These are phyloP conservation scores for Tolypocladium nubicola DNA, from an alignment of 2,329 filamentous ascomycete genomes.

Conservation along the genomic window DNA sequence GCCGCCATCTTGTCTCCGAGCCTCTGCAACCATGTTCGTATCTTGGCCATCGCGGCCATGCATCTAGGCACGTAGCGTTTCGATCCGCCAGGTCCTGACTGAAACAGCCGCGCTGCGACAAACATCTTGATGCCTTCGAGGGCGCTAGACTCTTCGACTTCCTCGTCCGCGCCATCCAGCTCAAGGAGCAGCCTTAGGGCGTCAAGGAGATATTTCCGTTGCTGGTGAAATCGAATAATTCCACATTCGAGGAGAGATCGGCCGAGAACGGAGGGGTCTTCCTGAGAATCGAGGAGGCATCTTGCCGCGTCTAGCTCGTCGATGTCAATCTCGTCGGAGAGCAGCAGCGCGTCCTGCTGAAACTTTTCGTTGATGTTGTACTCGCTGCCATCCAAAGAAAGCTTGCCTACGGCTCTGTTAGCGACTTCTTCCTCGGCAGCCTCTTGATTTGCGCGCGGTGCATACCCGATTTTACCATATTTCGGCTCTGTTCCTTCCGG, in stretches of 20 bases:
- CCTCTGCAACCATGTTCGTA: slow-evolving; percentile 66
- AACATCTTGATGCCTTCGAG: slow-evolving; percentile 23
- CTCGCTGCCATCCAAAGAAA: slow-evolving; percentile 60
- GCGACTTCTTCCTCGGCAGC: not conserved
- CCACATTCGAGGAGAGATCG: slow-evolving; percentile 66
- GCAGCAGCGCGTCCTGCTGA: slow-evolving; percentile 66
- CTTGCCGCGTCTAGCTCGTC: slow-evolving; percentile 79
- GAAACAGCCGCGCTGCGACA: slow-evolving; percentile 21
- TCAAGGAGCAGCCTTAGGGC: slow-evolving; percentile 72
- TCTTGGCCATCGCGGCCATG: slow-evolving; percentile 62
- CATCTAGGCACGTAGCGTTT: slow-evolving; percentile 64
- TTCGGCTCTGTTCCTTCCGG: slow-evolving; percentile 66
- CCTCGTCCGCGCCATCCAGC: slow-evolving; percentile 44
- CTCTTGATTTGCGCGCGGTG: slow-evolving; percentile 3
- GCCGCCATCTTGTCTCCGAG: slow-evolving; percentile 69
- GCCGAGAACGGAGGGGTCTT: slow-evolving; percentile 57
- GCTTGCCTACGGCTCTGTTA: slow-evolving; percentile 49
- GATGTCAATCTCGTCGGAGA: slow-evolving; percentile 81
- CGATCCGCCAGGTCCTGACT: slow-evolving; percentile 25
- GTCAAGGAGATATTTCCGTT: slow-evolving; percentile 73
- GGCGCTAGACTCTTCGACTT: slow-evolving; percentile 31
- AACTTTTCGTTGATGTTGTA: slow-evolving; percentile 82
- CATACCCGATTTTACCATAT: slow-evolving; percentile 57
- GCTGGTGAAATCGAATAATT: slow-evolving; percentile 80
- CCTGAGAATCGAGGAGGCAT: slow-evolving; percentile 63